Evolutionary conservation across 2,329 filamentous ascomycete genomes (phyloP).

Genomic region (Hypoxylon sp.): DNA sequence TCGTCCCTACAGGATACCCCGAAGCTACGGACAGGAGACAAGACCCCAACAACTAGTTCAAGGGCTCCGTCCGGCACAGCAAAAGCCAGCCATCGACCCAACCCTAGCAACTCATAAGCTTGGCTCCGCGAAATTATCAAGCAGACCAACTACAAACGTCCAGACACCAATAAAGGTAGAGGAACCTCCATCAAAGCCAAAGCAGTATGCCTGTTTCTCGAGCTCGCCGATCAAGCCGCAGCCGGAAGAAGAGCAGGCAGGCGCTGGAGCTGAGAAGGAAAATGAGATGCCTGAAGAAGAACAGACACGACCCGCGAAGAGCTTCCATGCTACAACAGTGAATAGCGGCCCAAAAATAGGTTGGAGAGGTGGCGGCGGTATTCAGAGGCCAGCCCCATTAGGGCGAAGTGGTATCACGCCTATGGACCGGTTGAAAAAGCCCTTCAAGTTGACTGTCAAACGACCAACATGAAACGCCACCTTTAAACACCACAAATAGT

Average conservation of each 20-base stretch:
- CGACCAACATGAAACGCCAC: conserved; percentile 49
- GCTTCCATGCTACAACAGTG: conserved; percentile 68
- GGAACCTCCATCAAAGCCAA: conserved; percentile 54
- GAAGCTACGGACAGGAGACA: conserved; percentile 38
- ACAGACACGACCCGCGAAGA: conserved; percentile 59
- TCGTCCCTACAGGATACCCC: conserved; percentile 48
- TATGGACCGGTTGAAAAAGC: conserved; percentile 67
- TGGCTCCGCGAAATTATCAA: conserved; percentile 55
- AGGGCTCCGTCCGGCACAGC: conserved; percentile 31
- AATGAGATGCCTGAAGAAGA: conserved; percentile 54
- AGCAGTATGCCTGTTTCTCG: conserved; percentile 71
- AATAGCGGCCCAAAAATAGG: conserved; percentile 50
- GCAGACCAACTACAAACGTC: conserved; percentile 53
- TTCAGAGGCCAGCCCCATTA: conserved; percentile 63
- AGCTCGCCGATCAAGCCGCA: conserved; percentile 64
- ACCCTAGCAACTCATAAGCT: conserved; percentile 60
- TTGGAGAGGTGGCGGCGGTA: conserved; percentile 53
- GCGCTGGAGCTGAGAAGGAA: conserved; percentile 47
- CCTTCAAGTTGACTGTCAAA: conserved; percentile 71
- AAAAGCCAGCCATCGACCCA: conserved; percentile 51
- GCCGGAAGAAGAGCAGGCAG: conserved; percentile 31
- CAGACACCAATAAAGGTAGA: conserved; percentile 46
- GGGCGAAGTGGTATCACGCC: conserved; percentile 62
- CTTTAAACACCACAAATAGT: background rate
- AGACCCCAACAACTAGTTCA: conserved; percentile 26